Conservation (phyloP, 1,284 basidiomycete species). For the Sanghuangporus baumii region DNA sequence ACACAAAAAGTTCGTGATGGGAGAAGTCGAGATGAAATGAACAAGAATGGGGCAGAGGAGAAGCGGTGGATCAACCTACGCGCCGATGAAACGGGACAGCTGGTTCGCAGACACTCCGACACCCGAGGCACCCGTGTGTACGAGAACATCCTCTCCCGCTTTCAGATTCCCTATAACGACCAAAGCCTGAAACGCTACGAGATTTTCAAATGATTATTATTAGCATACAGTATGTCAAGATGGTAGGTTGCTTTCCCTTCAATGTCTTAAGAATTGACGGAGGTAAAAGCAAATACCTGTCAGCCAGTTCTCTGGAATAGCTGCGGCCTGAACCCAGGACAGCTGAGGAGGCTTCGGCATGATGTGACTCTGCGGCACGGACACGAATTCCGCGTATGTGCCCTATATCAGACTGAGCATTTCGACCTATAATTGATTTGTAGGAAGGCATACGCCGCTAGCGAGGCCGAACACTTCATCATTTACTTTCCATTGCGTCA, state of each 20-base stretch:
- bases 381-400: slow-evolving; percentile 89
- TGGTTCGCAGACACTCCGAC: slow-evolving; percentile 92
- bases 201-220: not conserved
- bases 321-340: slow-evolving; percentile 80
- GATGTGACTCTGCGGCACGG: slow-evolving; percentile 61
- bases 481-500: slow-evolving; percentile 58
- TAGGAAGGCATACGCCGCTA: slow-evolving; percentile 44
- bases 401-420: slow-evolving; percentile 46
- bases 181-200: slow-evolving; percentile 76
- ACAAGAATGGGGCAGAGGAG: not conserved
- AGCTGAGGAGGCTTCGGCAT: slow-evolving; percentile 73
- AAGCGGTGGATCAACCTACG: slow-evolving; percentile 43
- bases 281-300: slow-evolving; percentile 49
- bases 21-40: not conserved
- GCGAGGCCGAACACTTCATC: slow-evolving; percentile 87
- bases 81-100: slow-evolving; percentile 69
- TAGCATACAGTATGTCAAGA: not conserved
- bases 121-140: slow-evolving; percentile 88
- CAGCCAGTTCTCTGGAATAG: slow-evolving; percentile 81
- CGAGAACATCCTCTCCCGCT: slow-evolving; percentile 70
- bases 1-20: slow-evolving; percentile 1
- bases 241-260: not conserved
- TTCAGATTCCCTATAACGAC: slow-evolving; percentile 66
- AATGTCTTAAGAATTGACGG: not conserved
- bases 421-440: not conserved